Conservation (phyloP, 148 eudicot species). For the Rheum nobile region DNA sequence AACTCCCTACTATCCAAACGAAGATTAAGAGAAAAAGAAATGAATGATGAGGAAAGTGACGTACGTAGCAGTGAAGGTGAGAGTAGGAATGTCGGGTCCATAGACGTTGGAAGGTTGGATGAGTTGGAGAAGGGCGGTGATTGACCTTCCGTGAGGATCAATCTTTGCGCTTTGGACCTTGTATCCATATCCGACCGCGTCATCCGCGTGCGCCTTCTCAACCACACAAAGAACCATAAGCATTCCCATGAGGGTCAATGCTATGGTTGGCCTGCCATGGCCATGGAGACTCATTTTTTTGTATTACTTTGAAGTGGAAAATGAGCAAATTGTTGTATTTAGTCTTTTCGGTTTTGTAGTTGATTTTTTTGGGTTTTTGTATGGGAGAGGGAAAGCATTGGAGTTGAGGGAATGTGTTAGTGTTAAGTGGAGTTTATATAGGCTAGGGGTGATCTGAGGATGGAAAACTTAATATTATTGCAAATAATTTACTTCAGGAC, state of each 20-base stretch:
- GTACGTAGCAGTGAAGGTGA: constrained; percentile 20
- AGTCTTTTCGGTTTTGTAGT: neutral
- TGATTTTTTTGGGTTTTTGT: neutral
- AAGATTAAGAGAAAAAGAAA: neutral
- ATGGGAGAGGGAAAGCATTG: neutral
- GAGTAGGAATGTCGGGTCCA: constrained; percentile 29
- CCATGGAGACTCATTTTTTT: neutral
- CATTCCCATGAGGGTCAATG: neutral
- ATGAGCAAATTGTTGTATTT: neutral
- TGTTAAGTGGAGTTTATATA: neutral
- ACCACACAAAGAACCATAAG: neutral
- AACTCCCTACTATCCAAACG: neutral
- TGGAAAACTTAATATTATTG: neutral
- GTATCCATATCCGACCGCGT: constrained; percentile 26
- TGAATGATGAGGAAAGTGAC: neutral
- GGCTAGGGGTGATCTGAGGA: neutral
- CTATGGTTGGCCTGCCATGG: neutral
- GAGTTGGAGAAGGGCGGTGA: constrained; percentile 29
- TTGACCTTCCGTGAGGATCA: constrained; percentile 8
- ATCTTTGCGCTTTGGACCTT: constrained; percentile 13
- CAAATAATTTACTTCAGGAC: neutral
- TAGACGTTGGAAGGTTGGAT: constrained; percentile 26
- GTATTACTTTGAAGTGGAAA: neutral
- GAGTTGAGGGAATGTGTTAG: neutral
- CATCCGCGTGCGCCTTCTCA: neutral